Base-by-base conservation (phyloP, 257 asterid genomes). In the Jaltomata sinuosa region DNA sequence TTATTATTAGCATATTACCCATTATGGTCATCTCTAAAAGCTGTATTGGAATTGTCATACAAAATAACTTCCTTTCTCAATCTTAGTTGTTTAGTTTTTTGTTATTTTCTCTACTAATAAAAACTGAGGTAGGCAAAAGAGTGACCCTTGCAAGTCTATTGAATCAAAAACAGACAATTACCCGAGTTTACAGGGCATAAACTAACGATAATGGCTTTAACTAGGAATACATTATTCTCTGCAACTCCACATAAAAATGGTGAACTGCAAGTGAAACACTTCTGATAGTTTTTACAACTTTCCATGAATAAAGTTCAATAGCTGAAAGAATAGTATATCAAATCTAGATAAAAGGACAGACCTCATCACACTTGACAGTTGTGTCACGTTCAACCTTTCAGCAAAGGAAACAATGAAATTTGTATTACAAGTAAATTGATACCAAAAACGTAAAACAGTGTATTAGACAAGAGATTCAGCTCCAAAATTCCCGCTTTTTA, bases 401-500 rank as follows among this genome's bases (percentile, higher is more conserved):
- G 40, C 42, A 5, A 64, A 64, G 11, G 22, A 22, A 81, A 21
- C 10, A 38, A 3, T 57, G 27, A 61, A 27, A 61, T 22, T 52
- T 68, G 11, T 62, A 55, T 34, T 59, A 81, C 69, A 57, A 29
- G 27, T 8, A 55, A 16, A 7, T 40, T 55, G 53, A 82, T 27
- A 52, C 81, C n/a, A 50, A 61, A 59, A 84, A 69, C 36, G 72
- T 36, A n/a, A n/a, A 42, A 49, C 21, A 61, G 3, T 19, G 21
- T 8, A 64, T 21, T 11, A 47, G 10, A 8, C 8, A 36, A 34
- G 40, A 14, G 45, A 9, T 25, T 95, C 91, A 95, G 54, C 92
- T 31, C 98, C 94, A 11, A 95, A 89, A 89, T 83, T 96, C 96
- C 11, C 87, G 84, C 87, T 91, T 80, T 52, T 84, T 89, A n/a